Base-by-base conservation (phyloP, 2,329 filamentous ascomycete species). In the Aspergillaceae sp. region DNA sequence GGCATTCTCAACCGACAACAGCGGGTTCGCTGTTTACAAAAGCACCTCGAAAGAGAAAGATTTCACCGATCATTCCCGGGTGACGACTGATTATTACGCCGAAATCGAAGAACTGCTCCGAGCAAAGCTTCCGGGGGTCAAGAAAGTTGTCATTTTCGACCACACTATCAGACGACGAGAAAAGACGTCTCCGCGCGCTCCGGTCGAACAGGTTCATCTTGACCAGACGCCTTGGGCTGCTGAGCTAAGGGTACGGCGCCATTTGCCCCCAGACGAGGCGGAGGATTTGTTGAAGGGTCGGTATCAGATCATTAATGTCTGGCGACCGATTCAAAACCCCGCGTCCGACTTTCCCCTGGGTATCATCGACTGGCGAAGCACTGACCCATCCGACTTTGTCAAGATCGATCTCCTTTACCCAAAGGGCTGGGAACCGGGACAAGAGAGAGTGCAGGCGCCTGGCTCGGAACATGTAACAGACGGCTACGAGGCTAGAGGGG, bases 261-360 rank as follows among this genome's bases (percentile, higher is more conserved):
- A 87, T 54, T 52, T 84, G 0, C 69, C 75, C 0, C 64, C 61
- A 2, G 71, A 72, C 1, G 79, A 82, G 54, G 77, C 74, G 0
- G 77, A 82, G 29, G 70, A 73, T 45, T 64, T 84, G 7, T 53
- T 84, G 2, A 70, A 72, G 46, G 72, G 74, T 5, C 72, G 83
- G 4, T 83, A 78, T 57, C 80, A 84, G 57, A 78, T 85, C 56
- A 79, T 86, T 61, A 86, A 86, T 51, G 81, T 86, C 10, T 86
- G 83, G 83, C 73, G 83, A 34, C 82, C 83, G 0, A 83, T 86
- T 52, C 72, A 74, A 29, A 70, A 72, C 33, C 79, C 83, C 2
- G 75, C 86, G 5, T 79, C 81, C 47, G 76, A 84, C 40, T 79
- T 75, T 55, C 86, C 86, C 1, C 72, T 89, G 1, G 83, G 80